Percentiles rank a stretch among this genome's conserved stretches.
These are phyloP conservation scores for Trametes pubescens DNA, from an alignment of 1,284 basidiomycete genomes.

Conservation along the genomic window DNA sequence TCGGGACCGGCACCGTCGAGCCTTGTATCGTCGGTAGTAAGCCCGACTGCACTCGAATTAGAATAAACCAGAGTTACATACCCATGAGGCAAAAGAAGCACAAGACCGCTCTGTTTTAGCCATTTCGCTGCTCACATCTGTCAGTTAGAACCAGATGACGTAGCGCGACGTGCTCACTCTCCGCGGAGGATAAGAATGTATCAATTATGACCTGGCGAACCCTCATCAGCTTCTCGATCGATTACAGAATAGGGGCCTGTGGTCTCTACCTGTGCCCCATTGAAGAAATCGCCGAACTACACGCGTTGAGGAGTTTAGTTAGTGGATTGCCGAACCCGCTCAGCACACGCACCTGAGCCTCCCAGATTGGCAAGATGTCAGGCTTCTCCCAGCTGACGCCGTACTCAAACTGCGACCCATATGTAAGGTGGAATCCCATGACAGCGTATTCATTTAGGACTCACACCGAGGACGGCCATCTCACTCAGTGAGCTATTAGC, in stretches of 20 bases:
- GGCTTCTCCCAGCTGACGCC: slow-evolving; percentile 89
- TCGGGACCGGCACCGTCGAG: slow-evolving; percentile 92
- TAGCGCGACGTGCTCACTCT: slow-evolving; percentile 63
- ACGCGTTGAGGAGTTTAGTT: slow-evolving; percentile 14
- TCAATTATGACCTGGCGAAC: slow-evolving; percentile 77
- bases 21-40: slow-evolving; percentile 41
- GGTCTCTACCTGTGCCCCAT: slow-evolving; percentile 74
- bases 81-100: slow-evolving; percentile 85
- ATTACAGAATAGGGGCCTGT: slow-evolving; percentile 10
- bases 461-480: slow-evolving; percentile 83
- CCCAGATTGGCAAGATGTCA: slow-evolving; percentile 85
- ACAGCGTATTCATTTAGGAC: slow-evolving; percentile 38
- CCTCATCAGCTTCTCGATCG: slow-evolving; percentile 10
- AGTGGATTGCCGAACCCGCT: slow-evolving; percentile 6
- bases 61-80: slow-evolving; percentile 24
- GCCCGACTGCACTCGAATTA: slow-evolving; percentile 13
- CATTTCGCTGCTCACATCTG: slow-evolving; percentile 76
- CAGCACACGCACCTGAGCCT: slow-evolving; percentile 70
- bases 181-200: slow-evolving; percentile 83
- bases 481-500: slow-evolving; percentile 91
- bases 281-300: slow-evolving; percentile 91
- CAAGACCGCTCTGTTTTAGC: slow-evolving; percentile 91
- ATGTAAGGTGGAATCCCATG: slow-evolving; percentile 16
- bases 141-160: slow-evolving; percentile 12
- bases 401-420: slow-evolving; percentile 74